Conservation (phyloP, 352 stramenopile species). For the Phytophthora cactorum region DNA sequence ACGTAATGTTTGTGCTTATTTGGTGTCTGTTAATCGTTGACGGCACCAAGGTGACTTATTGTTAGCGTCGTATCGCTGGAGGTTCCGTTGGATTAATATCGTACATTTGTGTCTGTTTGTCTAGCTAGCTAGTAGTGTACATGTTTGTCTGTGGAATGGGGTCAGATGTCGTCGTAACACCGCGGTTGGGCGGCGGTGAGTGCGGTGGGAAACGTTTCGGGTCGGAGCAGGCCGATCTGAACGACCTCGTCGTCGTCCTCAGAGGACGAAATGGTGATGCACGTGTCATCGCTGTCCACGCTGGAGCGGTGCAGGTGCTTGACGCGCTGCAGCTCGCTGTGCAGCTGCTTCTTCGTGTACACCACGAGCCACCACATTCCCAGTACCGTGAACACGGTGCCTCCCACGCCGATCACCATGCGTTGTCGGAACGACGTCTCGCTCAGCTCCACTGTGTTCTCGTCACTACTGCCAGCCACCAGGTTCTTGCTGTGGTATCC, state of each 20-base stretch:
- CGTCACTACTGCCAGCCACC: slow-evolving; percentile 26
- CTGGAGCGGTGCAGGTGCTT: slow-evolving; percentile 42
- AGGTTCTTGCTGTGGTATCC: slow-evolving; percentile 62
- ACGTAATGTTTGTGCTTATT: background rate
- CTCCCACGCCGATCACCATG: slow-evolving; percentile 37
- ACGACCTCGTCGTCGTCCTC: slow-evolving; percentile 33
- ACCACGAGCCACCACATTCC: slow-evolving; percentile 60
- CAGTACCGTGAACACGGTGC: slow-evolving; percentile 43
- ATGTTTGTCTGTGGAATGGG: slow-evolving; percentile 2
- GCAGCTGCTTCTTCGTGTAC: slow-evolving; percentile 55
- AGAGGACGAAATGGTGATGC: slow-evolving; percentile 37
- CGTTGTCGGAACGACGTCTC: slow-evolving; percentile 31
- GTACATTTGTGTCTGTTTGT: slow-evolving; percentile 33
- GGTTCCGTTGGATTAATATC: slow-evolving; percentile 18
- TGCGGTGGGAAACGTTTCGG: slow-evolving; percentile 25
- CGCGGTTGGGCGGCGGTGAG: slow-evolving; percentile 26
- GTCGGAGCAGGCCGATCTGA: slow-evolving; percentile 21
- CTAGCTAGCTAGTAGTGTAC: slow-evolving; percentile 35
- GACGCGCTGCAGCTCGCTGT: slow-evolving; percentile 38
- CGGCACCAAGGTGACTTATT: background rate
- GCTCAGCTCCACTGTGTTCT: slow-evolving; percentile 15
- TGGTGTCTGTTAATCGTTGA: background rate
- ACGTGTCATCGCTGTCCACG: slow-evolving; percentile 35
- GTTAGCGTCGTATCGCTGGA: slow-evolving; percentile 1
- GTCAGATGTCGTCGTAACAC: slow-evolving; percentile 33